Base-by-base conservation (phyloP, 2,329 filamentous ascomycete species). In the Aspergillus sp. region DNA sequence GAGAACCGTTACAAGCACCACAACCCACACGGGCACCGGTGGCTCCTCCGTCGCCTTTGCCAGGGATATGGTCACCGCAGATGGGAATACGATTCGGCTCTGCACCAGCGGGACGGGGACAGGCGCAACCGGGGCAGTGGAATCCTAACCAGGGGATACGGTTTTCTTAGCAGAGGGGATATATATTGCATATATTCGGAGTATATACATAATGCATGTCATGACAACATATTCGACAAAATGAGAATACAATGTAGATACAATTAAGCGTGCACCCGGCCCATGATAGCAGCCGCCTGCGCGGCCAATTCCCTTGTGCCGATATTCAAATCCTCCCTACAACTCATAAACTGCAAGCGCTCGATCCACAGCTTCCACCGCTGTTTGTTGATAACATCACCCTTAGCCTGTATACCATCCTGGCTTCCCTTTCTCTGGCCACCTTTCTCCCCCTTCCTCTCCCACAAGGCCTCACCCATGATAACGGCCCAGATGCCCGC, bases 31-130 rank as follows among this genome's bases (percentile, higher is more conserved):
- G 71, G 49, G 61, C 68, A 39, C 52, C 61, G 29, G 53, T 62
- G 29, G 46, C 57, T 46, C 79, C 82, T 12, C 76, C 83, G 54
- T 63, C 83, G 62, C 58, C 68, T 42, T 57, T 72, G 51, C 66
- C 77, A 57, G 69, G 77, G 5, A 81, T 86, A 63, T 95, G 89
- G 89, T 83, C 80, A 46, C 87, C 88, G 0, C 82, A 84, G 2
- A 83, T 87, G 74, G 86, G 85, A 0, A 93, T 94, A 57, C 83
- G 82, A 48, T 94, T 95, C 65, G 80, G 79, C 1, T 76, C 70
- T 3, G 52, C 70, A 10, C 58, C 68, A 27, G 56, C 60, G 9
- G 36, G 36, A 7, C 41, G 56, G 12, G 54, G 40, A 26, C 40
- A 46, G 3, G 43, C 49, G 35, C 53, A 50, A 30, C 52, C 63